Evolutionary conservation across 2,329 filamentous ascomycete species (phyloP).

Genomic region (Calonectria montana): DNA sequence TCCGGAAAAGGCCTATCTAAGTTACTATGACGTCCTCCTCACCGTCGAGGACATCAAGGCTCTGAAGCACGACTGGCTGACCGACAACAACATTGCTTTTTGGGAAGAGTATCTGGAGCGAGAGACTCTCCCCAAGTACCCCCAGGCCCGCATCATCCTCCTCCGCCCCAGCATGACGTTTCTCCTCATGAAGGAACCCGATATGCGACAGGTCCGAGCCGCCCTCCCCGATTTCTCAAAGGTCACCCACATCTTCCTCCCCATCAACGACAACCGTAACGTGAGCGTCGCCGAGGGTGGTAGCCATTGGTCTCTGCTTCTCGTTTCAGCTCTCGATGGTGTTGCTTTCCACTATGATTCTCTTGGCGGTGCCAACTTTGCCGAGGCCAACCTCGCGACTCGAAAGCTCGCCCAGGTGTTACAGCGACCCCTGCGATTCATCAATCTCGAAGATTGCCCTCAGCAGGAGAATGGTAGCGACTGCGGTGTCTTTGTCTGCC

Average conservation of each 20-base stretch:
- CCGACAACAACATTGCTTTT: constrained; percentile 96
- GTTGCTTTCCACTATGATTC: constrained; percentile 98
- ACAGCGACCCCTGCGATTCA: constrained; percentile 75
- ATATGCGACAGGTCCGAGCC: constrained; percentile 66
- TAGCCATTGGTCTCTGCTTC: constrained; percentile 92
- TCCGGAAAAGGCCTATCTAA: constrained; percentile 52
- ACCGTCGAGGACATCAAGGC: constrained; percentile 90
- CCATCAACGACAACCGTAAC: constrained; percentile 89
- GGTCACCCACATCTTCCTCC: constrained; percentile 93
- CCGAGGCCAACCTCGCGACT: constrained; percentile 77
- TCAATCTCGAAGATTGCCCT: constrained; percentile 85
- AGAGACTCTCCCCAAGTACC: constrained; percentile 83
- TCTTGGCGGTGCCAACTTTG: constrained; percentile 78
- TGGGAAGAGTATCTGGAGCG: constrained; percentile 98
- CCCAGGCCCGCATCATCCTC: constrained; percentile 87
- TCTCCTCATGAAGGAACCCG: constrained; percentile 81
- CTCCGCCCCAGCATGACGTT: constrained; percentile 94
- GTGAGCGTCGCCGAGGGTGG: constrained; percentile 85
- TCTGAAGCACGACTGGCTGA: constrained; percentile 93
- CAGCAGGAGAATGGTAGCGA: constrained; percentile 94
- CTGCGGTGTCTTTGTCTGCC: constrained; percentile 95
- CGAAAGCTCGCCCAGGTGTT: constrained; percentile 78
- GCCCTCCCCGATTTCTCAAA: constrained; percentile 84
- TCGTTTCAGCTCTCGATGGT: constrained; percentile 89
- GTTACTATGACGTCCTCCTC: constrained; percentile 62